Base-by-base conservation (phyloP, 805 yeast genomes). In the Lachancea nothofagi region DNA sequence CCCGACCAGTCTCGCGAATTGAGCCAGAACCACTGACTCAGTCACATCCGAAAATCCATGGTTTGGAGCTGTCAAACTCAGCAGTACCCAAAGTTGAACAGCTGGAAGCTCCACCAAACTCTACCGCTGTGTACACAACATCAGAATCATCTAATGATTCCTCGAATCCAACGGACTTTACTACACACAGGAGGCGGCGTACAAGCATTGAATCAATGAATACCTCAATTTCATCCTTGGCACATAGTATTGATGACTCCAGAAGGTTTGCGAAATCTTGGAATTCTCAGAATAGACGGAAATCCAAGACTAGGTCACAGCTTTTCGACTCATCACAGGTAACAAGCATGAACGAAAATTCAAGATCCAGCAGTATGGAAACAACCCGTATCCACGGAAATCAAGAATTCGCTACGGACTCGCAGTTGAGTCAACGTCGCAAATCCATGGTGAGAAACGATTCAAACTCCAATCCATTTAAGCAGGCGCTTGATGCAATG, bases 241-340 rank as follows among this genome's bases (percentile, higher is more conserved):
- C 55, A 3, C 52, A 55, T 28, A 55, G 54, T 43, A 57, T 60
- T 15, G 61, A 53, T 36, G 65, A 60, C 17, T 55, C 57, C 2
- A 59, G 58, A 38, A 49, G 62, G 22, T 57, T 57, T 46, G 62
- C 59, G 4, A 57, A 59, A 40, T 60, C 65, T 5, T 60, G 65
- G 65, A 60, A 60, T 35, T 59, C 62, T 3, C 47, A 53, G 7
- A 55, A 57, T 39, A 54, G 64, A 43, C 56, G 62, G 14, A 60
- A 58, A 43, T 60, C 43, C 15, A 43, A 41, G 21, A 33, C 46
- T 3, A 22, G 26, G 29, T 43, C 43, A 4, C 38, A 40, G 17
- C 20, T 33, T 4, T 29, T 40, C 12, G 25, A 32, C 7, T 23
- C 38, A 9, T 29, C 38, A 7, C 25, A 32, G 15, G 23, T 7